Base-by-base conservation (phyloP, 345 rosid genomes). In the Rhizophora mangle region DNA sequence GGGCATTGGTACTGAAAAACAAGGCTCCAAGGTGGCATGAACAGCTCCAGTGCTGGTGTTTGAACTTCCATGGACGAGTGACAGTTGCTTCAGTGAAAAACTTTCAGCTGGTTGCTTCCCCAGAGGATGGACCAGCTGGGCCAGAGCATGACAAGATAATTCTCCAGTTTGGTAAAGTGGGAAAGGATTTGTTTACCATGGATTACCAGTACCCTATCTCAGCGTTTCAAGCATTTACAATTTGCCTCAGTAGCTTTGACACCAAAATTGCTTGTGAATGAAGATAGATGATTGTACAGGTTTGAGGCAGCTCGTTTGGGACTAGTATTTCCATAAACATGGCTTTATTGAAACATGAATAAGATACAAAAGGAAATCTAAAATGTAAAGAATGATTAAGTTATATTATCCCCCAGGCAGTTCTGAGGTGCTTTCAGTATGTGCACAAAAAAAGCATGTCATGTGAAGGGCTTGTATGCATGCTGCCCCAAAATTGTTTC, bases 1-100 rank as follows among this genome's bases (percentile, higher is more conserved):
- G 69, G 37, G 69, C 68, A 9, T 64, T 65, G 52, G 62, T 75
- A 19, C 34, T 76, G 59, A 67, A 53, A 27, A 76, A 76, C 75
- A 76, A 71, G 65, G 68, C 79, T 30, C 79, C 79, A 16, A 71
- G 79, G 63, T 76, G 79, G 79, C 79, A 76, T 4, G 79, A 76
- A 37, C 79, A 76, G 68, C 75, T 76, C 61, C 79, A 76, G 61
- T 74, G 78, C 32, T 76, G 79, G 79, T 76, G 79, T 63, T 62
- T 76, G 64, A 76, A 76, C 60, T 76, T 76, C 52, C 68, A 76
- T 36, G 79, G 79, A 24, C 75, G 79, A 43, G 79, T 76, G n/a
- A 76, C 79, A 22, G 72, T 76, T 51, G 79, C 79, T 26, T 76
- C 79, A 20, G 79, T 76, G 30, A 76, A 76, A 65, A 76, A 76